Evolutionary conservation across 805 yeast genomes (phyloP), one percentile per base, ranked within the genome.

Genomic region (Saturnispora halmiae): DNA sequence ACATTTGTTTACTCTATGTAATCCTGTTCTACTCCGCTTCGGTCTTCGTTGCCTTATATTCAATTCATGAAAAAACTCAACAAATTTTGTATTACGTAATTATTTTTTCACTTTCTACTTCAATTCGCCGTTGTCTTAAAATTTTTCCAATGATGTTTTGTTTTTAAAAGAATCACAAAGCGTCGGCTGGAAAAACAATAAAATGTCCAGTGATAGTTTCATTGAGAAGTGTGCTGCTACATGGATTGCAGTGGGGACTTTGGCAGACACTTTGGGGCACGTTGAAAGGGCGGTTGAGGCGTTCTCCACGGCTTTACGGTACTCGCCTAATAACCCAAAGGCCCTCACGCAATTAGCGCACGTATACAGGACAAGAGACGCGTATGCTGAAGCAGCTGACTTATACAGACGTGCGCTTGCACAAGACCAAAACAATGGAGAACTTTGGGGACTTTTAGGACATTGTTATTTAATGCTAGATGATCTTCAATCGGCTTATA

Each of bases 391-490:
- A 59, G 97, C 97, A 13, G 94, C 95, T 11, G 97, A 92, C 59
- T 72, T 86, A 47, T 90, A 86, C 63, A 94, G 90, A 61, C 74
- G 86, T 51, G 94, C 95, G 5, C 64, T 92, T 42, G 73, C 81
- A 41, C 71, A 82, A 40, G 77, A 80, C 53, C 90, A 87, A 16
- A 90, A 84, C 56, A 79, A 86, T 52, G 96, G 96, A 44, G 97
- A 90, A 52, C 85, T 94, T 28, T 92, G 98, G 97, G 96, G 97
- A 0, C 73, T 90, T 13, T 66, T 88, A 52, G 95, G 98, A 40
- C 97, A 92, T 64, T 92, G 98, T 65, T 92, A 87, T 58, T 67
- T 92, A 51, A 92, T 92, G 96, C 67, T 88, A 59, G 98, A 92
- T 61, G 98, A 92, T 55, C 70, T 92, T 46, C 96, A 85, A 60